Base-by-base conservation (phyloP, 2,329 filamentous ascomycete species). In the Thyridium curvatum region DNA sequence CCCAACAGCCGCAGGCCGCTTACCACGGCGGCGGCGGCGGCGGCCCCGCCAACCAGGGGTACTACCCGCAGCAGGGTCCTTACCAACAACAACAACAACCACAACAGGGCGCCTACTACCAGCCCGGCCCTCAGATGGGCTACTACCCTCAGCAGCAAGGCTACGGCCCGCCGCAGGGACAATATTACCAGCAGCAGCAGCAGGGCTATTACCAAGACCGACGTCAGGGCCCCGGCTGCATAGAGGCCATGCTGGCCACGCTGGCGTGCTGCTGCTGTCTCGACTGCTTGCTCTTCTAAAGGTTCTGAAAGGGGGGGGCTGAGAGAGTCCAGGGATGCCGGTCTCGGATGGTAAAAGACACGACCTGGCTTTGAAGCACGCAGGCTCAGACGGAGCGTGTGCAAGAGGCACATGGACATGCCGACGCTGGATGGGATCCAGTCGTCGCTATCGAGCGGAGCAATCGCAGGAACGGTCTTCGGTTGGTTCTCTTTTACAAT, bases 251-350 rank as follows among this genome's bases (percentile, higher is more conserved):
- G 38, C 48, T 76, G 13, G 74, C 70, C 13, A 63, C 64, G 45
- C 52, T 74, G 43, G 74, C 74, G 2, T 77, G 73, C 54, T 79
- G 74, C 53, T 79, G 74, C 58, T 79, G 74, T 52, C 53, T 79
- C 50, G 74, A 79, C 46, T 60, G 64, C 33, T 47, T 60, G 16
- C 52, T 78, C n/a, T 77, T 76, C 50, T 79, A 69, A 52, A 26
- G 32, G 12, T n/a, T n/a, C n/a, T n/a, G n/a, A n/a, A n/a, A 8
- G 32, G 8, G 21, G 21, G 21, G 21, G 21, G n/a, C n/a, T n/a
- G n/a, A n/a, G n/a, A n/a, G n/a, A n/a, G n/a, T n/a, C n/a, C n/a
- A n/a, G n/a, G n/a, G n/a, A n/a, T n/a, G n/a, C n/a, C n/a, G n/a
- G n/a, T n/a, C n/a, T n/a, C n/a, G n/a, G n/a, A n/a, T n/a, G n/a